A percentile compares a stretch with the other conserved stretches of the same genome.
Conservation (phyloP, 2,329 filamentous ascomycete genomes). For the Ambrosiella cleistominuta region DNA sequence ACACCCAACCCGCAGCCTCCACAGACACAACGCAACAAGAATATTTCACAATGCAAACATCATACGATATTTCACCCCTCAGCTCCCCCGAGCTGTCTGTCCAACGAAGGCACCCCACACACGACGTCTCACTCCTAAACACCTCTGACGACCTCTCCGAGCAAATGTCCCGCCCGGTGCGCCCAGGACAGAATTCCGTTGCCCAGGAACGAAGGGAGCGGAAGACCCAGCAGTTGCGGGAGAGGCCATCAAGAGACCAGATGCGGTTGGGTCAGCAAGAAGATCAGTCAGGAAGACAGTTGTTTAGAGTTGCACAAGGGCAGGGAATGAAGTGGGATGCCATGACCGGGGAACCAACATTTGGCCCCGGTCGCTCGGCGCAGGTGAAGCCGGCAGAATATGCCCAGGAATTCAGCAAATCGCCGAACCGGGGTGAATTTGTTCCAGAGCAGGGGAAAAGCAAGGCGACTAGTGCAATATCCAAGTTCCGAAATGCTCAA, state of each 20-base stretch:
- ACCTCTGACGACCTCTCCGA: conserved; percentile 20
- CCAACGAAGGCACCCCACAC: neutral
- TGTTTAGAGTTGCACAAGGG: conserved; percentile 13
- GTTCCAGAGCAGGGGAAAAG: neutral
- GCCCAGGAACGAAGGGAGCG: conserved; percentile 33
- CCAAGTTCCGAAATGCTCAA: conserved; percentile 12
- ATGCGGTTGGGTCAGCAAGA: conserved; percentile 12
- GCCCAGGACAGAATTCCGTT: conserved; percentile 23
- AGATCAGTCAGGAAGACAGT: conserved; percentile 11
- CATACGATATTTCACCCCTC: conserved; percentile 33
- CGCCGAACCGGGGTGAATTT: conserved; percentile 10
- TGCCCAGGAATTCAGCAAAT: conserved; percentile 20
- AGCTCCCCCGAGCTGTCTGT: conserved; percentile 32
- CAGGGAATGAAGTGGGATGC: conserved; percentile 43
- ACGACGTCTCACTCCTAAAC: conserved; percentile 36
- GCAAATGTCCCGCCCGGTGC: too few relatives aligned
- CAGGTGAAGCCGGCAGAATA: conserved; percentile 38
- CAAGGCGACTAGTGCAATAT: conserved; percentile 12
- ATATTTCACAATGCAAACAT: neutral
- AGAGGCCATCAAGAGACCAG: conserved; percentile 23
- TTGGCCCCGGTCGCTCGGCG: conserved; percentile 35
- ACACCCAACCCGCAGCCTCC: neutral
- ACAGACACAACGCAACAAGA: neutral
- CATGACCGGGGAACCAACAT: conserved; percentile 47
- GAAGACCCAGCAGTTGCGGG: conserved; percentile 19